Evolutionary conservation across 73 alveolate genomes (phyloP).

Genomic region (Paramecium tetraurelia): DNA sequence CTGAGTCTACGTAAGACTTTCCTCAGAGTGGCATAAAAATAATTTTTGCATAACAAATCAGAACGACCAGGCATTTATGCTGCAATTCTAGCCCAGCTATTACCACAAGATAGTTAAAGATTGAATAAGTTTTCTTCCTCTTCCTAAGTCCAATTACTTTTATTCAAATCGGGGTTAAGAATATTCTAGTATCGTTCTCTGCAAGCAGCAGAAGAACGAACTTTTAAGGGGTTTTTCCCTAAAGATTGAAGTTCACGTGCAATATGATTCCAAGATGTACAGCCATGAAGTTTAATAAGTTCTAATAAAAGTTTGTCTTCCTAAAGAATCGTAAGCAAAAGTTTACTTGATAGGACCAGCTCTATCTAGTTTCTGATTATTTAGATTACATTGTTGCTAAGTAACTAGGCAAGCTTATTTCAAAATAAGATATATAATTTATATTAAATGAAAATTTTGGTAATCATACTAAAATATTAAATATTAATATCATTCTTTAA

Average conservation of each 20-base stretch:
- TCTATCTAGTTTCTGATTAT: constrained; percentile 12
- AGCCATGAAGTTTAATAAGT: background rate
- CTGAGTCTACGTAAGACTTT: constrained; percentile 45
- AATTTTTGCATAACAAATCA: constrained; percentile 75
- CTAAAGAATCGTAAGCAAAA: background rate
- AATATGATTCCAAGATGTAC: constrained; percentile 32
- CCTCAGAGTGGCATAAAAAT: constrained; percentile 78
- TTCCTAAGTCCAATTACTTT: constrained; percentile 74
- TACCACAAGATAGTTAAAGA: constrained; percentile 70
- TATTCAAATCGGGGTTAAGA: constrained; percentile 72
- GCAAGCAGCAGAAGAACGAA: constrained; percentile 53
- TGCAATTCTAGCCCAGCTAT: constrained; percentile 77
- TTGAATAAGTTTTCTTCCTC: constrained; percentile 74
- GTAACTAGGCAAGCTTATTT: background rate
- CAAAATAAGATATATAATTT: background rate
- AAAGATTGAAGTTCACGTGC: background rate
- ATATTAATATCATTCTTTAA: background rate
- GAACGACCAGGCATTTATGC: constrained; percentile 75
- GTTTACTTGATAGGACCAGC: constrained; percentile 30
- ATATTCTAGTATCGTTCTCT: constrained; percentile 79
- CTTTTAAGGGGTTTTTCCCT: background rate
- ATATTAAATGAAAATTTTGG: background rate
- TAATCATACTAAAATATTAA: background rate
- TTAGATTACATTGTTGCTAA: background rate
- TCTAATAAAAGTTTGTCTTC: constrained; percentile 30